Evolutionary conservation across 371 early-diverging fungal genomes (phyloP).

Genomic region (Mucor velutinosus): DNA sequence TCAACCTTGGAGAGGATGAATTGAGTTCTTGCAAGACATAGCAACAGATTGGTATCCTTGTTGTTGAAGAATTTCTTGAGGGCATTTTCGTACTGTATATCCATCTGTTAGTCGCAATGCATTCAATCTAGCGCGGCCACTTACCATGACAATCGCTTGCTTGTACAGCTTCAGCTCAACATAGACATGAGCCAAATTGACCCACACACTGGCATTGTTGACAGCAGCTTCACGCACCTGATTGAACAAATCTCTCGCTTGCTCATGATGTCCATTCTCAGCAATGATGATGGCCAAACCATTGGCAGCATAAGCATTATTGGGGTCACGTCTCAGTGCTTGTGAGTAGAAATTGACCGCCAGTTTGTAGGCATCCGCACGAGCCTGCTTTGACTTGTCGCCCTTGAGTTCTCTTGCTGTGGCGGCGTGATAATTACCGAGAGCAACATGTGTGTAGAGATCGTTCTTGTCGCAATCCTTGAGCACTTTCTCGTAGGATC

Average conservation of each 20-base stretch:
- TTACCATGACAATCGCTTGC: conserved; percentile 69
- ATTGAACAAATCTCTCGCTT: conserved; percentile 78
- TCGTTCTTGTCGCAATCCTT: conserved; percentile 80
- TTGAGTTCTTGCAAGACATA: conserved; percentile 81
- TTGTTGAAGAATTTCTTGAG: conserved; percentile 55
- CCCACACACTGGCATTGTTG: conserved; percentile 58
- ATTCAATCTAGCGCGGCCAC: neutral
- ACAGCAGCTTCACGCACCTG: conserved; percentile 69
- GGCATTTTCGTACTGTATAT: conserved; percentile 68
- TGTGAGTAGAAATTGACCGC: conserved; percentile 85
- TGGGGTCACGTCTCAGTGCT: conserved; percentile 72
- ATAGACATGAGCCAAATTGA: conserved; percentile 82
- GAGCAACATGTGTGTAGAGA: conserved; percentile 75
- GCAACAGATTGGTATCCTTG: conserved; percentile 59
- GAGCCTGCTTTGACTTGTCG: conserved; percentile 35
- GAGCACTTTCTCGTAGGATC: conserved; percentile 78
- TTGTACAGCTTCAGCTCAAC: conserved; percentile 74
- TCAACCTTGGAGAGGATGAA: conserved; percentile 77
- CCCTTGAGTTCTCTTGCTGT: conserved; percentile 58
- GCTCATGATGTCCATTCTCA: conserved; percentile 66
- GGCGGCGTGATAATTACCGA: conserved; percentile 81
- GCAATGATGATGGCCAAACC: conserved; percentile 82
- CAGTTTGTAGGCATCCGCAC: conserved; percentile 63
- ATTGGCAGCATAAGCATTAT: conserved; percentile 76
- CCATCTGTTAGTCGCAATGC: neutral